A percentile compares a stretch with the other conserved stretches of the same genome.
phyloP scores from a whole-genome alignment of 371 early-diverging fungal genomes.

The Actinomortierella ambigua region DNA sequence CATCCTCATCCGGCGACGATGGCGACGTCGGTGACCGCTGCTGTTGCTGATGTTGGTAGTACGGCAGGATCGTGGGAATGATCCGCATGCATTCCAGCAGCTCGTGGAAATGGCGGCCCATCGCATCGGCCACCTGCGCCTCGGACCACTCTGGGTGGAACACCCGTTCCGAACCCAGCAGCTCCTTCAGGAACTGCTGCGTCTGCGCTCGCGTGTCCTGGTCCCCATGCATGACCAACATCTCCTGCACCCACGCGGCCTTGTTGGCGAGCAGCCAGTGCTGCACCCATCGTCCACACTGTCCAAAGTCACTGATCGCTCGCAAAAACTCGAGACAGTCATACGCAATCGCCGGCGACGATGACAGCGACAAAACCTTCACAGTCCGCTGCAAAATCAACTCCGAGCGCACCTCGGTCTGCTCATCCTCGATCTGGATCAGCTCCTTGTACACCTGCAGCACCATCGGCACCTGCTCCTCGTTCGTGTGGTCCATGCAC shows the following conservation, averaged over 20 bases:
- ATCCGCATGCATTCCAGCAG: constrained; percentile 24
- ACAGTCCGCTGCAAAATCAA: constrained; percentile 20
- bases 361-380: constrained; percentile 21
- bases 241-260: constrained; percentile 29
- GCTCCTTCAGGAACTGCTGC: constrained; percentile 32
- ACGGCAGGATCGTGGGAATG: constrained; percentile 16
- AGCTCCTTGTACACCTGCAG: constrained; percentile 35
- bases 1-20: constrained; percentile 31
- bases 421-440: constrained; percentile 20
- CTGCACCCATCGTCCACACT: constrained; percentile 37
- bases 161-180: constrained; percentile 37
- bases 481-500: constrained; percentile 23
- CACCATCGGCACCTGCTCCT: constrained; percentile 28
- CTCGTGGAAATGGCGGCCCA: constrained; percentile 20
- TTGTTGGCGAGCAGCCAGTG: constrained; percentile 25
- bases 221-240: constrained; percentile 26
- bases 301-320: constrained; percentile 31
- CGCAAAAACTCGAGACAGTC: constrained; percentile 42
- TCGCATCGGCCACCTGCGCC: constrained; percentile 19
- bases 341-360: constrained; percentile 27
- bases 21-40: too few relatives aligned
- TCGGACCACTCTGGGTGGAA: constrained; percentile 41
- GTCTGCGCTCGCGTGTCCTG: constrained; percentile 30
- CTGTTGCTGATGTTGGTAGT: constrained; percentile 20
- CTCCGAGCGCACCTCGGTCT: constrained; percentile 17